A percentile compares a stretch with the other conserved stretches of the same genome.
Conservation (phyloP, 345 rosid species). For the Eucalyptus sp. region DNA sequence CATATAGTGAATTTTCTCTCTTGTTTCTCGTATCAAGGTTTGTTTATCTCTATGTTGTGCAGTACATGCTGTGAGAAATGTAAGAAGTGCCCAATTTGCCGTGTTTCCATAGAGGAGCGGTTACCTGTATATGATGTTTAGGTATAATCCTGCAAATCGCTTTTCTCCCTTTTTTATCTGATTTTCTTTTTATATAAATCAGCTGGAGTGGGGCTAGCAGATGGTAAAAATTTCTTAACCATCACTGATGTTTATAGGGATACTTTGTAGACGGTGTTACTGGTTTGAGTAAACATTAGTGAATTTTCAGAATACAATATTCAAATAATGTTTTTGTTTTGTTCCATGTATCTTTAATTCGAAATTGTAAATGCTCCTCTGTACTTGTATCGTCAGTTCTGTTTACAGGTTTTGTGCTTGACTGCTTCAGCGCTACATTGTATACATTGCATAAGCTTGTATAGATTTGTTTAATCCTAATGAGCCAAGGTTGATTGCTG, state of each 20-base stretch:
- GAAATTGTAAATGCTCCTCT: not conserved
- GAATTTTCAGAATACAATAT: not conserved
- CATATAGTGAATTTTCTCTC: not conserved
- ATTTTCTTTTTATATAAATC: not conserved
- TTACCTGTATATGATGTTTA: conserved; percentile 87
- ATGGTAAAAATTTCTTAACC: not conserved
- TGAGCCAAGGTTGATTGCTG: not conserved
- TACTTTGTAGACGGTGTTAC: not conserved
- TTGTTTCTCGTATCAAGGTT: not conserved
- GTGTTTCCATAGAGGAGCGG: conserved; percentile 60
- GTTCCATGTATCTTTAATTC: not conserved
- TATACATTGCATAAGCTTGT: not conserved
- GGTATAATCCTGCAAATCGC: not conserved
- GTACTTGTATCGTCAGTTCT: not conserved
- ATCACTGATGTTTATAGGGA: not conserved
- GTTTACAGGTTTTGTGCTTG: not conserved
- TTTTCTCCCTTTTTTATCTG: not conserved
- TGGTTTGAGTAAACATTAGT: not conserved
- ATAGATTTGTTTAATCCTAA: not conserved
- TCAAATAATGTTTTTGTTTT: not conserved
- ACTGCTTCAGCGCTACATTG: not conserved
- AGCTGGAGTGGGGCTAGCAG: not conserved
- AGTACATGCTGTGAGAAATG: conserved; percentile 88
- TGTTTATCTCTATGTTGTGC: conserved; percentile 9
- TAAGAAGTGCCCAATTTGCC: conserved; percentile 89